These are phyloP conservation scores for Orbilia brochopaga DNA, from an alignment of 2,329 filamentous ascomycete genomes.

Conservation along the genomic window DNA sequence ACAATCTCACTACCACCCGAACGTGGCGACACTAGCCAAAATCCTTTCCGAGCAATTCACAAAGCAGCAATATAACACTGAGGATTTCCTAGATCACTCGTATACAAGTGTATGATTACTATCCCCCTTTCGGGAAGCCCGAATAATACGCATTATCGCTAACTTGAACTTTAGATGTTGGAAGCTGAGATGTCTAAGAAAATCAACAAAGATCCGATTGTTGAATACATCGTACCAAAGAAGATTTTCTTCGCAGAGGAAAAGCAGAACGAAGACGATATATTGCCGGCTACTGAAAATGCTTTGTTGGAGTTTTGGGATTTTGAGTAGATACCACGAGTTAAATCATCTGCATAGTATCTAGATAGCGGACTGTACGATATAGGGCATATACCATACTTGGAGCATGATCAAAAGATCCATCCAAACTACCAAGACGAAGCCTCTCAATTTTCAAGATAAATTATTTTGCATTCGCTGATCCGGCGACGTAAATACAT, in stretches of 20 bases:
- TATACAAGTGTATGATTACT: conserved; percentile 73
- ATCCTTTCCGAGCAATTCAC: conserved; percentile 97
- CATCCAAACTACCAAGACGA: no score
- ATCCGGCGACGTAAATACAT: no score
- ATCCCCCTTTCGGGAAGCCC: not conserved
- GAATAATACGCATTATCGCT: conserved; percentile 53
- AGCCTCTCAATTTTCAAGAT: no score
- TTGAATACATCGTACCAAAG: conserved; percentile 94
- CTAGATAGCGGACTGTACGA: conserved; percentile 15
- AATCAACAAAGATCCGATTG: conserved; percentile 81
- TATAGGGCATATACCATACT: no score
- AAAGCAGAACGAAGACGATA: conserved; percentile 4
- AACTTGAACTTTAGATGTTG: conserved; percentile 67
- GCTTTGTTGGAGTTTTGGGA: conserved; percentile 47
- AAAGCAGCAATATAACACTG: conserved; percentile 90
- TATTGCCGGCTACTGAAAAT: conserved; percentile 7
- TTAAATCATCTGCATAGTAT: no score
- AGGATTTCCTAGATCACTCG: conserved; percentile 95
- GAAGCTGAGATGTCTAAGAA: conserved; percentile 83
- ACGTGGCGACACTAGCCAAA: conserved; percentile 89
- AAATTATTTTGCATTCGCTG: no score
- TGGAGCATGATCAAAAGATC: no score
- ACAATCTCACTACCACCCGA: conserved; percentile 93
- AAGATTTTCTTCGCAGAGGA: conserved; percentile 66
- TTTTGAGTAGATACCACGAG: conserved; percentile 30